Evolutionary conservation across 495 filamentous ascomycete species (phyloP).

Genomic region (Talaromyces liani): DNA sequence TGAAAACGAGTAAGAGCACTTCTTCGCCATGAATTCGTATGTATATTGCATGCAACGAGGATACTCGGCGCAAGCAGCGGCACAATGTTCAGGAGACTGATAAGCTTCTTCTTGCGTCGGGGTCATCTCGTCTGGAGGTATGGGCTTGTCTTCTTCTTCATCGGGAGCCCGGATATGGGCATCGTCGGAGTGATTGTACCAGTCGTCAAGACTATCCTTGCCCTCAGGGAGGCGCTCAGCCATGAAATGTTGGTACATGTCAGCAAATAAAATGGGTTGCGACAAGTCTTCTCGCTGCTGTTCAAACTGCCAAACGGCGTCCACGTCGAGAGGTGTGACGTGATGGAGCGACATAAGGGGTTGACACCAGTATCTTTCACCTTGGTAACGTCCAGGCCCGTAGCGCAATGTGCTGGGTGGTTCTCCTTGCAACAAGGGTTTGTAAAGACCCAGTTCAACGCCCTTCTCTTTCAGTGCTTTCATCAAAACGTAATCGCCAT

Average conservation of each 20-base stretch:
- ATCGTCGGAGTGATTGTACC: slow-evolving; percentile 42
- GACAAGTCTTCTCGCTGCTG: slow-evolving; percentile 20
- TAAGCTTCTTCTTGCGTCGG: slow-evolving; percentile 29
- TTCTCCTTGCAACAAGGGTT: slow-evolving; percentile 45
- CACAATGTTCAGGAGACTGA: slow-evolving; percentile 33
- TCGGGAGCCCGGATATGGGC: slow-evolving; percentile 29
- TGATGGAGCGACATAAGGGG: slow-evolving; percentile 56
- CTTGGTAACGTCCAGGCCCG: slow-evolving; percentile 15
- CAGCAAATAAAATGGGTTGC: slow-evolving; percentile 32
- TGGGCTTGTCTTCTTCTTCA: slow-evolving; percentile 16
- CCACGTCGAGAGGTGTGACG: slow-evolving; percentile 43
- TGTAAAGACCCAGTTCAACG: slow-evolving; percentile 30
- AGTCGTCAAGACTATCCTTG: slow-evolving; percentile 27
- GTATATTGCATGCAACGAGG: slow-evolving; percentile 17
- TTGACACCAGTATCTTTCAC: slow-evolving; percentile 46
- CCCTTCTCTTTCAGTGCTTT: slow-evolving; percentile 34
- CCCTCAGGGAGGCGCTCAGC: slow-evolving; percentile 20
- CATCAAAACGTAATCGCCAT: slow-evolving; percentile 40
- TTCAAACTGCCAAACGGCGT: slow-evolving; percentile 47
- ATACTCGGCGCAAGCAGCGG: slow-evolving; percentile 30
- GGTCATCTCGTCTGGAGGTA: slow-evolving; percentile 19
- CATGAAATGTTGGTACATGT: slow-evolving; percentile 39
- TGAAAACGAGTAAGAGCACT: slow-evolving; percentile 7
- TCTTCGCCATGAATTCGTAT: slow-evolving; percentile 2
- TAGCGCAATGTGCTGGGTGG: slow-evolving; percentile 34